Evolutionary conservation across 106 monocot species (phyloP).

Genomic region (Ottelia alismoides): DNA sequence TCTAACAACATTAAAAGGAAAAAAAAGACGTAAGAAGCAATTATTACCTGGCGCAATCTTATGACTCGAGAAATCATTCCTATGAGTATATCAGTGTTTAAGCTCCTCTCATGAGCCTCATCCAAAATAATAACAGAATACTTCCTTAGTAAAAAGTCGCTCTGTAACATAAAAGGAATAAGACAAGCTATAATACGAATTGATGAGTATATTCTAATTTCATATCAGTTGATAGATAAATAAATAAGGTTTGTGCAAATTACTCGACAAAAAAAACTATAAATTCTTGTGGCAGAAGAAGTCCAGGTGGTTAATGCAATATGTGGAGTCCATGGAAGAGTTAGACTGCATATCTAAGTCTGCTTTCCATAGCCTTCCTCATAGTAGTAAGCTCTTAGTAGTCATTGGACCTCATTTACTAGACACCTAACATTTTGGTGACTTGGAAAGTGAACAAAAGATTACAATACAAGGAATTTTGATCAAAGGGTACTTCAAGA

Average conservation of each 20-base stretch:
- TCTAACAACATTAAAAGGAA: background rate
- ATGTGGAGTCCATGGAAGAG: no score
- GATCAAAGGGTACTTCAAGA: no score
- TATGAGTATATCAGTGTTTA: slow-evolving; percentile 92
- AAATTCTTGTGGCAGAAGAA: background rate
- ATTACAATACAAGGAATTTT: no score
- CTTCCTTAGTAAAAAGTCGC: slow-evolving; percentile 72
- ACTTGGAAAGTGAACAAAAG: no score
- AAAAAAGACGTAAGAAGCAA: background rate
- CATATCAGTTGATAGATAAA: background rate
- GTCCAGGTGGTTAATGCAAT: background rate
- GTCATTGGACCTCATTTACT: no score
- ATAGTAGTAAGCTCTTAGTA: no score
- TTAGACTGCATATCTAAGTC: no score
- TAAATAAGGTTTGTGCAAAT: background rate
- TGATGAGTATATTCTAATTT: background rate
- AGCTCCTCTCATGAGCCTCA: slow-evolving; percentile 98
- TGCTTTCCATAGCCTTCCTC: no score
- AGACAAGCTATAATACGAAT: background rate
- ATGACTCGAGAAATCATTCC: slow-evolving; percentile 93
- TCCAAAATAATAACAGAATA: slow-evolving; percentile 91
- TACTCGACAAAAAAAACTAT: background rate
- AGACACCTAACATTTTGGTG: no score
- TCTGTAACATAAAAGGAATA: slow-evolving; percentile 24
- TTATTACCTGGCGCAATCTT: slow-evolving; percentile 51